Evolutionary conservation across 768 basidiomycete genomes (phyloP), one percentile per base, ranked within the genome.

Genomic region (Hydnum rufescens): DNA sequence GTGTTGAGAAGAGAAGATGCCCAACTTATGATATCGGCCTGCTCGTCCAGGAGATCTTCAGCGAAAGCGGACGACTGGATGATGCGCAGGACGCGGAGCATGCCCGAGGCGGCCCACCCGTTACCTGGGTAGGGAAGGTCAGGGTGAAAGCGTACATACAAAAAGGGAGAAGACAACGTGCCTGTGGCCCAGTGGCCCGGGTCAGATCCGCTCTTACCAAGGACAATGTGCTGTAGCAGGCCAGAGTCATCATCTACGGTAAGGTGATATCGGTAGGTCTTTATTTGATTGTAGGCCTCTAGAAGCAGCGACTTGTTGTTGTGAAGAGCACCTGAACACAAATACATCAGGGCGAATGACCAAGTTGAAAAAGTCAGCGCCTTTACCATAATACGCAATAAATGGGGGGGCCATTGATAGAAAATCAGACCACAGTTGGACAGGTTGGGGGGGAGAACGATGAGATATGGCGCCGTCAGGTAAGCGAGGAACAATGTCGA

Each of bases 351-450:
- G 26, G 44, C 8, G 44, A 13, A 25, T 47, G 44, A 13, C 44
- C 13, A 8, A 47, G 44, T 13, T 8, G 8, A 47, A 47, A 16
- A 13, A 13, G 13, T 25, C 13, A 47, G 26, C 26, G 44, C 8
- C 13, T 19, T 57, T 60, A 34, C 82, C 89, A 61, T 86, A 87
- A 64, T 86, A 88, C 0, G 87, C 84, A 5, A 90, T 65, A 62
- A 88, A 92, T 0, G 85, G 83, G 1, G 86, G 86, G 0, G 80
- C 80, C 86, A 87, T 87, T 62, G 79, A 87, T 8, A 82, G 71
- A 51, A 71, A 87, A 61, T 88, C 85, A 51, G 75, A 75, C 82
- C 83, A 87, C 6, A 85, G 70, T 61, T 87, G 82, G 3, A 85
- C 68, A 64, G 82, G 64, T 13, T 71, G 68, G 13, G 36, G 36